Evolutionary conservation across 257 asterid species (phyloP), one percentile per base, ranked within the genome.

Genomic region (Lycium ferocissimum): DNA sequence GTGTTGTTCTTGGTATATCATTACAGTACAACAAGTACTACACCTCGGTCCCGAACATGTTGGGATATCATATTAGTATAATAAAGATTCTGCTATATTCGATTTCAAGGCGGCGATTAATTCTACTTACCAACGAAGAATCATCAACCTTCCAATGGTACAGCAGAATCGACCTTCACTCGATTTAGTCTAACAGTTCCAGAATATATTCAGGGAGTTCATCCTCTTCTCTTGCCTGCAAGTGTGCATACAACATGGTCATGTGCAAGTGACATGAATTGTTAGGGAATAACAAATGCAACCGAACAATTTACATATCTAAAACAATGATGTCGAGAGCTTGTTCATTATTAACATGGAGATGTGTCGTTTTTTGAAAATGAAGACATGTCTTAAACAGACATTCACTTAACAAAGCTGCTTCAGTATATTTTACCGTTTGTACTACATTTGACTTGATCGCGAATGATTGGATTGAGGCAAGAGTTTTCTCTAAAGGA

Each of bases 181-280:
- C 98, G 98, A 88, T 94, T 97, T 81, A 97, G 88, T 86, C 98
- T 83, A 79, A 94, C 98, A 33, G 98, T 95, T 91, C 98, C 98
- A 82, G 98, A 87, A 97, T 88, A 88, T 91, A 91, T 89, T 95
- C 98, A 4, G 99, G 99, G 84, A 97, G 98, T 82, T 97, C 99
- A 7, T 87, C 87, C 86, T 92, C 98, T 83, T 95, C 98, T 90
- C 83, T 93, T 47, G 93, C 99, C 99, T 97, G 94, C 53, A 85
- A 73, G 85, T 53, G 79, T 76, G 14, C 38, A 22, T 45, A 38
- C 37, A 13, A 40, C 40, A 18, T 58, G 47, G 56, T 83, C 65
- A 79, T 26, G 35, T 45, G 40, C 53, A 63, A 3, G 53, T 35
- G 53, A 76, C 33, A 76, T 43, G 59, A 82, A 82, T 22, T 8